Evolutionary conservation across 2,329 filamentous ascomycete genomes (phyloP).

Genomic region (Pseudopyrenochaeta lycopersici): DNA sequence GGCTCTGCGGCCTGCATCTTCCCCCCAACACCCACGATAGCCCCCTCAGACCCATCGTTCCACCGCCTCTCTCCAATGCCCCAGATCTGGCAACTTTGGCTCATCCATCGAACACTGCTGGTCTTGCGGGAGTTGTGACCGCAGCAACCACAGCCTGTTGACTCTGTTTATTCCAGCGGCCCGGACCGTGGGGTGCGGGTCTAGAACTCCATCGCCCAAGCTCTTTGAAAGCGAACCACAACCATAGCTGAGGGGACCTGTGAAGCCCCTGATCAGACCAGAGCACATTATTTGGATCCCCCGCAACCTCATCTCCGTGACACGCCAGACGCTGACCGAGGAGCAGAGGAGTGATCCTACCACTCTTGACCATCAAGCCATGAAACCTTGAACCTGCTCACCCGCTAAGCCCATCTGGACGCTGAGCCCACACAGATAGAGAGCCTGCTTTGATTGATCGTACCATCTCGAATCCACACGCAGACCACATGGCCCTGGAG

Average conservation of each 20-base stretch:
- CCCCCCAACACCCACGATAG: not conserved
- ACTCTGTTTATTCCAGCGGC: slow-evolving; percentile 4
- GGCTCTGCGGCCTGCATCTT: not conserved
- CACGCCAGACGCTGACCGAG: too few relatives aligned
- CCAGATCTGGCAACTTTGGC: slow-evolving; percentile 1
- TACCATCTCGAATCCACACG: not conserved
- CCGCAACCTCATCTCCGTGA: too few relatives aligned
- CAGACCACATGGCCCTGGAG: not conserved
- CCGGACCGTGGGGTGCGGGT: slow-evolving; percentile 12
- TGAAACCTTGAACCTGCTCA: not conserved
- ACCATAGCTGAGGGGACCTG: not conserved
- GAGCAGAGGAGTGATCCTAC: not conserved
- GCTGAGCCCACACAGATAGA: not conserved
- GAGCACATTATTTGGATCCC: too few relatives aligned
- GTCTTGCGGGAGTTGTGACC: slow-evolving; percentile 9
- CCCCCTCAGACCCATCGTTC: too few relatives aligned
- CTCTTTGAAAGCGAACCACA: not conserved
- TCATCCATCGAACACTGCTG: slow-evolving; percentile 3
- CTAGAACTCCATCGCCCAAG: slow-evolving; percentile 2
- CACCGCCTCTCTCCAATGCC: slow-evolving; percentile 1
- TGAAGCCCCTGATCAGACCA: not conserved
- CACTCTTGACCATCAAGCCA: not conserved
- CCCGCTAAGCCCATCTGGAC: not conserved
- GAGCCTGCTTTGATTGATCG: not conserved
- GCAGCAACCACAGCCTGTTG: slow-evolving; percentile 8